phyloP scores from a whole-genome alignment of 805 yeast species.

The Wickerhamiella azymoides region DNA sequence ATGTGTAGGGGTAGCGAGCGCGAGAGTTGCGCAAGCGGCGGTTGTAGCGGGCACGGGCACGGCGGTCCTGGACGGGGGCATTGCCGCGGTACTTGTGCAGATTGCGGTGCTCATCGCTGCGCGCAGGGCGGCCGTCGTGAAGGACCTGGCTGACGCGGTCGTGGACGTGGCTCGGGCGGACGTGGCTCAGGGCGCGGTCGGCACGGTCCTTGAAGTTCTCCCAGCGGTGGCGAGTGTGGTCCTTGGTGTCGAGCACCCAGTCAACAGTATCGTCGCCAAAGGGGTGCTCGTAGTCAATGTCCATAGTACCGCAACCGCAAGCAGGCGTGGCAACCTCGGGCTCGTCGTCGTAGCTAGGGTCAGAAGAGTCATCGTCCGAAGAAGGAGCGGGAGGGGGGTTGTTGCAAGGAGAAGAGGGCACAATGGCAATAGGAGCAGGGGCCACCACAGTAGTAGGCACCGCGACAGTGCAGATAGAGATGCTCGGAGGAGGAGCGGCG shows the following conservation, averaged over 20 bases:
- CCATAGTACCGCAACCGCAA: not conserved
- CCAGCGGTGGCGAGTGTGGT: conserved; percentile 3
- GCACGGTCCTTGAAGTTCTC: conserved; percentile 3
- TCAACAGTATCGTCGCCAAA: conserved; percentile 7
- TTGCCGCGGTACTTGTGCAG: conserved; percentile 4
- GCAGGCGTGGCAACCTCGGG: not conserved
- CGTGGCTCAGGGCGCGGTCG: conserved; percentile 2
- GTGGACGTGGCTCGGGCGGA: conserved; percentile 3
- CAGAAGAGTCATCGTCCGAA: not conserved
- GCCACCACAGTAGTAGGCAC: not conserved
- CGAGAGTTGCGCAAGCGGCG: conserved; percentile 4
- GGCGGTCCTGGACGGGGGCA: conserved; percentile 1
- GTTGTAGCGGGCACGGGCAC: conserved; percentile 3
- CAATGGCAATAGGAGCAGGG: not conserved
- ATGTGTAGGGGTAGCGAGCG: not conserved
- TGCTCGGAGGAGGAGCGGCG: not conserved
- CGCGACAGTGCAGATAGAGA: not conserved
- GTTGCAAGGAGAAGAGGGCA: not conserved
- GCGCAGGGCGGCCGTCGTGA: conserved; percentile 5
- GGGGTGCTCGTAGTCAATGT: conserved; percentile 4
- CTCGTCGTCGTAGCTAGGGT: not conserved
- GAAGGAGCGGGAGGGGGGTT: not conserved
- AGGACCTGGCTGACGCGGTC: conserved; percentile 3
- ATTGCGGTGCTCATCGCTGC: not conserved
- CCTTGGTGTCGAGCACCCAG: conserved; percentile 7